Evolutionary conservation across 2,329 filamentous ascomycete genomes (phyloP).

Genomic region (Diplodia mutila): DNA sequence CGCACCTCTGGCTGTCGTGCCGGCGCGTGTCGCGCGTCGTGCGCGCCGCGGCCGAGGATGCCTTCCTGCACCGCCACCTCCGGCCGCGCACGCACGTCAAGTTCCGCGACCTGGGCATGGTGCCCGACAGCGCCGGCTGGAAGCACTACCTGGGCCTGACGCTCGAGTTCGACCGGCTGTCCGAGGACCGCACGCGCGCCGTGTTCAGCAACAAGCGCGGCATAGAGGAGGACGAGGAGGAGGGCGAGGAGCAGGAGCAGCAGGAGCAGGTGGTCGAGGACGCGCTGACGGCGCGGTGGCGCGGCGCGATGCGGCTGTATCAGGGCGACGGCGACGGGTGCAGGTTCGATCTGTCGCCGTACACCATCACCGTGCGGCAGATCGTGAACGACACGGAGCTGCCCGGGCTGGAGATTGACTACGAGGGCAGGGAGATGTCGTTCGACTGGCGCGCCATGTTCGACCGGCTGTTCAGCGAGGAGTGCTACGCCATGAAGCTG

Average conservation of each 20-base stretch:
- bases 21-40: conserved; percentile 15
- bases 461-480: conserved; percentile 39
- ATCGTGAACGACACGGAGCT: conserved; percentile 41
- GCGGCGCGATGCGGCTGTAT: conserved; percentile 2
- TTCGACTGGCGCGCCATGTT: conserved; percentile 39
- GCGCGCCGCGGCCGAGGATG: conserved; percentile 14
- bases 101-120: conserved; percentile 7
- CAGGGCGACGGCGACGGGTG: conserved; percentile 15
- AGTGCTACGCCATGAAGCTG: conserved; percentile 22
- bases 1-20: conserved; percentile 19
- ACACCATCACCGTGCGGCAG: conserved; percentile 36
- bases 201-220: not conserved
- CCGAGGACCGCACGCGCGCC: conserved; percentile 3
- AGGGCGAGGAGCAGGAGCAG: not conserved
- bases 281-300: conserved; percentile 1
- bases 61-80: conserved; percentile 11
- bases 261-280: not conserved
- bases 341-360: conserved; percentile 38
- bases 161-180: not conserved
- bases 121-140: not conserved
- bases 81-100: conserved; percentile 1
- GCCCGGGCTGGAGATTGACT: conserved; percentile 32
- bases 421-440: conserved; percentile 31
- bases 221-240: not conserved
- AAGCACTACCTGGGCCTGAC: not conserved